Base-by-base conservation (phyloP, 345 rosid species). In the Hibiscus syriacus region DNA sequence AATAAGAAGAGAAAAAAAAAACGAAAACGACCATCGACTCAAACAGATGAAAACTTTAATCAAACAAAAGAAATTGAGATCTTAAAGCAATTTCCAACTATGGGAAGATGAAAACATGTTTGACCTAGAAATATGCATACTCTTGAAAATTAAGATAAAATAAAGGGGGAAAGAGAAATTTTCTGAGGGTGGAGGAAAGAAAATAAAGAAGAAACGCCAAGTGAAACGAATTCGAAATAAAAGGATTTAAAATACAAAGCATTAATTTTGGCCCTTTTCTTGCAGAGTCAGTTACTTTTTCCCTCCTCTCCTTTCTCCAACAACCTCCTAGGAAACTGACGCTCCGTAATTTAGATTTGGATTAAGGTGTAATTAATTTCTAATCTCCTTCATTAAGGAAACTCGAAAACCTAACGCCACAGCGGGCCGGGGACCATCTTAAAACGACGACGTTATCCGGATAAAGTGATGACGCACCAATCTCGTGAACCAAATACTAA, bases 171-270 rank as follows among this genome's bases (percentile, higher is more conserved):
- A n/a, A 6, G 6, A 34, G 6, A 36, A 23, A 4, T 3, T 22
- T 39, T 41, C 12, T 11, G 3, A 5, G 6, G 30, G 30, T n/a
- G n/a, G n/a, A n/a, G n/a, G n/a, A n/a, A n/a, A n/a, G n/a, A n/a
- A n/a, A n/a, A n/a, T n/a, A n/a, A n/a, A n/a, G n/a, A n/a, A n/a
- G 65, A 60, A 17, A 22, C 22, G 12, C 9, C 2, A 16, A 60
- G 48, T 5, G 6, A 38, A 61, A 11, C 4, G 3, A 19, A 36
- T 2, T 11, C 30, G 30, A 39, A 38, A 20, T 20, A 0, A 22
- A 61, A 38, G 66, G 50, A 61, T 20, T 61, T 61, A 61, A 61
- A 60, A 13, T 19, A 38, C 30, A 61, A 61, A 61, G 49, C 66
- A 20, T n/a, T n/a, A n/a, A n/a, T n/a, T n/a, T n/a, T n/a, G n/a